Percentiles rank a stretch among this genome's conserved stretches.
phyloP scores from a whole-genome alignment of 2,329 filamentous ascomycete genomes.

The Thelonectria discophora region DNA sequence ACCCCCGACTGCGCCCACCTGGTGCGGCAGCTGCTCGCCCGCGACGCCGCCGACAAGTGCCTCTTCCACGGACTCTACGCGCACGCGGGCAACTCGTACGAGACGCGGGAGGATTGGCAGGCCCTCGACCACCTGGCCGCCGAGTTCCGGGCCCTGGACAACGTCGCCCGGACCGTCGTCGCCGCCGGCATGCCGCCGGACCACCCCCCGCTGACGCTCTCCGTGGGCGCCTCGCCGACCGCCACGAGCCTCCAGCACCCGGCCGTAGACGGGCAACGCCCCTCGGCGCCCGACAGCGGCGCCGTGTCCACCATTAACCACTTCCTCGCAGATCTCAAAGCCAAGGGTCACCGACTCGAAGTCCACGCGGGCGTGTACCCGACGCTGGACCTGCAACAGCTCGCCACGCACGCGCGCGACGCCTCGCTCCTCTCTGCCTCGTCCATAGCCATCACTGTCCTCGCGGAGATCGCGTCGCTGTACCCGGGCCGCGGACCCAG shows the following conservation, averaged over 20 bases:
- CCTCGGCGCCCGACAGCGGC: slow-evolving; percentile 11
- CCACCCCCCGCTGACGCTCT: not conserved
- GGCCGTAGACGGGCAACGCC: not conserved
- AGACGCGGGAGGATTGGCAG: slow-evolving; percentile 59
- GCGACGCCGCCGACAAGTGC: slow-evolving; percentile 42
- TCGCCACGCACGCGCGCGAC: slow-evolving; percentile 70
- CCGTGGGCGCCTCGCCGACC: slow-evolving; percentile 10
- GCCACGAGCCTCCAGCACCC: slow-evolving; percentile 13
- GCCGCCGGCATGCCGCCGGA: not conserved
- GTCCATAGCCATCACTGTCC: slow-evolving; percentile 71
- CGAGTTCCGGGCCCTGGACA: slow-evolving; percentile 8
- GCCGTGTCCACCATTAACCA: slow-evolving; percentile 52
- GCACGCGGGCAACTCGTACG: slow-evolving; percentile 78
- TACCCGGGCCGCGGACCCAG: slow-evolving; percentile 54
- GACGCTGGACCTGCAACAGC: slow-evolving; percentile 77
- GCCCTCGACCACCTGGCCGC: slow-evolving; percentile 66
- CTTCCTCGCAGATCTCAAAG: slow-evolving; percentile 50
- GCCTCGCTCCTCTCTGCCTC: slow-evolving; percentile 52
- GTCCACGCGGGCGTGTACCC: slow-evolving; percentile 80
- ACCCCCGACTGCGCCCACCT: slow-evolving; percentile 57
- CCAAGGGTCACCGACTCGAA: slow-evolving; percentile 61
- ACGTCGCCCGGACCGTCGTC: slow-evolving; percentile 5
- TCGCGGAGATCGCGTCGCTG: slow-evolving; percentile 73
- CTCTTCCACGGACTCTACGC: slow-evolving; percentile 71
- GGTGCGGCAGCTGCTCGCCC: slow-evolving; percentile 52